Base-by-base conservation (phyloP, 768 basidiomycete species). In the Crassisporium funariophilum region DNA sequence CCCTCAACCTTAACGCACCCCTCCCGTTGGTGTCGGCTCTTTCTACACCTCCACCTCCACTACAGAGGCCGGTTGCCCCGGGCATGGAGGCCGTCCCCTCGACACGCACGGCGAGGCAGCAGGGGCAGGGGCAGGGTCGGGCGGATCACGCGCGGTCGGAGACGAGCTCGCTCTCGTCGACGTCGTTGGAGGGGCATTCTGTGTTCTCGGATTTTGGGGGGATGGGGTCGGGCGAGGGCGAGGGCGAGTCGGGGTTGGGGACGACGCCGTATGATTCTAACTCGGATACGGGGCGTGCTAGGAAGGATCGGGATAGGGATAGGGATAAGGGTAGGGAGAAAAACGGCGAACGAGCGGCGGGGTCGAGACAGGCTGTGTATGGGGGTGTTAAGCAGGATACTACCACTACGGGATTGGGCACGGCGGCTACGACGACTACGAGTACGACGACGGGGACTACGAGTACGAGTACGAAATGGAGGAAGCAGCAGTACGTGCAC, bases 181-280 rank as follows among this genome's bases (percentile, higher is more conserved):
- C 72, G 20, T 69, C 72, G 5, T 59, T 76, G 40, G 67, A 70
- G 49, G 65, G 63, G 12, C 69, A 76, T 55, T 70, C 74, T 38
- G 29, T 74, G 41, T 63, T 78, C 55, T 69, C 74, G 5, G 59
- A 69, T 42, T 52, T 64, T n/a, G n/a, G n/a, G n/a, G n/a, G n/a
- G n/a, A n/a, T n/a, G n/a, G n/a, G n/a, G n/a, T n/a, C n/a, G n/a
- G n/a, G n/a, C n/a, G n/a, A n/a, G n/a, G n/a, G n/a, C n/a, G n/a
- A n/a, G n/a, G n/a, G 27, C 27, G 8, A 29, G 13, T 29, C 27
- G 13, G 27, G 13, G 13, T 29, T 29, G 27, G 27, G 27, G 29
- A 31, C 3, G n/a, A 31, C 10, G 29, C 11, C 29, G 5, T 11
- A 31, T 11, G 29, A 31, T n/a, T n/a, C n/a, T n/a, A n/a, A n/a